Evolutionary conservation across 202 grass and related monocot species (phyloP), one percentile per base, ranked within the genome.

Genomic region (Saccharum hybrid): DNA sequence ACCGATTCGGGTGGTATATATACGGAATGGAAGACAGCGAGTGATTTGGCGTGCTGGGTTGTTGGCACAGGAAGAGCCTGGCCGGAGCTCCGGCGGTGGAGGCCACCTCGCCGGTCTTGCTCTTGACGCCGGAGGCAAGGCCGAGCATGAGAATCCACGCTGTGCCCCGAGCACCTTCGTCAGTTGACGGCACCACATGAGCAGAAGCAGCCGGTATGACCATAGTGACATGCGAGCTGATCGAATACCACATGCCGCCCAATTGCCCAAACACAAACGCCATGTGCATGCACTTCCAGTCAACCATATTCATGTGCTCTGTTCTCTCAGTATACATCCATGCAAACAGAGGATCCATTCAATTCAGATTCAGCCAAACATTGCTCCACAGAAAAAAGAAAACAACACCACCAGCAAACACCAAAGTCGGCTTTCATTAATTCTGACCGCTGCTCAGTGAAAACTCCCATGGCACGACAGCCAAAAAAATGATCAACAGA

Each of bases 61-160:
- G 48, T 18, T 51, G 15, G 5, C 48, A 18, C 15, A 18, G 48
- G 1, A 51, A 51, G 15, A 5, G 15, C 14, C 48, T 4, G 13
- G 45, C 45, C 42, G 3, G 42, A 45, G 42, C 42, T 45, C 42
- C 42, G 42, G 3, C 42, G 42, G 42, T 4, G 3, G 45, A 46
- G 45, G 9, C 45, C 12, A 46, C 45, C 45, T 46, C 45, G 46
- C 13, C 13, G 46, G 13, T 49, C 13, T 49, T 49, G 46, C 46
- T 90, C 82, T 90, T 86, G 38, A 83, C 87, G 9, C 70, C 76
- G 14, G 82, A 63, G n/a, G 76, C 87, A 11, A 89, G 81, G 28
- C 76, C 87, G 0, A 85, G 49, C 87, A 89, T 85, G 7, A 85
- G 40, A 57, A 89, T 81, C 14, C 4, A 2, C 14, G 5, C 28